Evolutionary conservation across 2,329 filamentous ascomycete species (phyloP).

Genomic region (Fusarium napiforme): DNA sequence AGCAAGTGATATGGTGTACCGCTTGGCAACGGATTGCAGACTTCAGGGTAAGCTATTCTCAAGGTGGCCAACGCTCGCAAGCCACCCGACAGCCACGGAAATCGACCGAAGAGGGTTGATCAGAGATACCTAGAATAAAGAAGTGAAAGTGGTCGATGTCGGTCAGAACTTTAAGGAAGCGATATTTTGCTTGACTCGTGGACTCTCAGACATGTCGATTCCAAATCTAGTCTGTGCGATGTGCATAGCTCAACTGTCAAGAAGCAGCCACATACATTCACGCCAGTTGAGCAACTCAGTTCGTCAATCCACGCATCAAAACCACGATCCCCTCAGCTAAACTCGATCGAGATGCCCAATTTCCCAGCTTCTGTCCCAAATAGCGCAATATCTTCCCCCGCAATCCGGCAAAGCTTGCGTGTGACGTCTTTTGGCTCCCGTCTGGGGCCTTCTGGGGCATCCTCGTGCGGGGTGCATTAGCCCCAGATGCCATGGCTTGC

Average conservation of each 20-base stretch:
- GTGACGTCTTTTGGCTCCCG: background rate
- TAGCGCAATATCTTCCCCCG: background rate
- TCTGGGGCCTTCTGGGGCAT: background rate
- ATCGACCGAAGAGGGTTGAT: background rate
- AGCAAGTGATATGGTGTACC: background rate
- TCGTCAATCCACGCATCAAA: background rate
- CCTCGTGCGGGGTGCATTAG: constrained; percentile 34
- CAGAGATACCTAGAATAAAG: background rate
- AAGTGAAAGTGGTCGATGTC: background rate
- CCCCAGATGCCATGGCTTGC: constrained; percentile 10
- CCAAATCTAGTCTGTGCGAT: background rate
- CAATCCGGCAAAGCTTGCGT: constrained; percentile 1
- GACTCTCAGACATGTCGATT: background rate
- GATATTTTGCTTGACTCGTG: background rate
- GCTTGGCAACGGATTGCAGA: rapidly evolving
- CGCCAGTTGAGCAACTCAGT: background rate
- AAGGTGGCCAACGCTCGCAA: background rate
- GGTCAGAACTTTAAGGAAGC: background rate
- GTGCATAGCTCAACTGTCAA: background rate
- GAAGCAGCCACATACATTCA: background rate
- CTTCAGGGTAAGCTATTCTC: background rate
- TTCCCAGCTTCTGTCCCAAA: background rate
- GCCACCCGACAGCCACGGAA: background rate
- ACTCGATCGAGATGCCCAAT: background rate
- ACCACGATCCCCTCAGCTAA: background rate